These are phyloP conservation scores for Exophiala dermatitidis DNA, from an alignment of 2,329 filamentous ascomycete species.

Conservation along the genomic window DNA sequence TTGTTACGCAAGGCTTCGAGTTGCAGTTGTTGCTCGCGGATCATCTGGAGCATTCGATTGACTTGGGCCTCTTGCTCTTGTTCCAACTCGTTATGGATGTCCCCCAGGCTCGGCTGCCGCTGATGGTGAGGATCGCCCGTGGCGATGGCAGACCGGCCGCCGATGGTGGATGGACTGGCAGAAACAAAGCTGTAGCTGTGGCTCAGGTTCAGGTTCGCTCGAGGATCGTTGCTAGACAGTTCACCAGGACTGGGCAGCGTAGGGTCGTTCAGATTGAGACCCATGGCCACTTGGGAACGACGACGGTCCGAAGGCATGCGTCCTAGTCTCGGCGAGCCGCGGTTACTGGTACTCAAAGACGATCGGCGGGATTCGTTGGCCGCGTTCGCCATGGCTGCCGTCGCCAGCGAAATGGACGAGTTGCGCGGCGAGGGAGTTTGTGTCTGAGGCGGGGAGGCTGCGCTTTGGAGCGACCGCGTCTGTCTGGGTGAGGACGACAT, in stretches of 20 bases:
- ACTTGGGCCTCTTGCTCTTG: conserved; percentile 48
- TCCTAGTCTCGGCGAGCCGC: conserved; percentile 30
- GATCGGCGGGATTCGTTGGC: conserved; percentile 54
- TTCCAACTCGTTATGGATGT: conserved; percentile 46
- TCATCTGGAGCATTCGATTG: conserved; percentile 46
- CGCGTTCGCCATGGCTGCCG: conserved; percentile 69
- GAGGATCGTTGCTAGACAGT: conserved; percentile 33
- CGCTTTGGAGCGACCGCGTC: conserved; percentile 27
- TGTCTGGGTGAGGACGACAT: conserved; percentile 35
- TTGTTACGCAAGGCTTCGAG: conserved; percentile 36
- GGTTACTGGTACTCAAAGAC: conserved; percentile 32
- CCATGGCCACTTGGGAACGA: conserved; percentile 37
- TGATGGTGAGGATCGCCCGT: conserved; percentile 44
- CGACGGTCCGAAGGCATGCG: conserved; percentile 36
- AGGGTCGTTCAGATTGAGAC: conserved; percentile 37
- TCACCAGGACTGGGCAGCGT: conserved; percentile 34
- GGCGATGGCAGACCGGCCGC: conserved; percentile 36
- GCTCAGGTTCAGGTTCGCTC: conserved; percentile 28
- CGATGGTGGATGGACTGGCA: conserved; percentile 39
- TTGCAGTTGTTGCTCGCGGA: conserved; percentile 42
- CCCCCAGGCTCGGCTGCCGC: conserved; percentile 42
- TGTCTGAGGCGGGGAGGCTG: conserved; percentile 21
- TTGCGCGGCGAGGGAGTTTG: conserved; percentile 45
- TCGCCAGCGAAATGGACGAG: conserved; percentile 65
- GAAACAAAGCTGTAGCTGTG: conserved; percentile 33